phyloP scores from a whole-genome alignment of 352 stramenopile genomes.

The Globisporangium carolinianum region DNA sequence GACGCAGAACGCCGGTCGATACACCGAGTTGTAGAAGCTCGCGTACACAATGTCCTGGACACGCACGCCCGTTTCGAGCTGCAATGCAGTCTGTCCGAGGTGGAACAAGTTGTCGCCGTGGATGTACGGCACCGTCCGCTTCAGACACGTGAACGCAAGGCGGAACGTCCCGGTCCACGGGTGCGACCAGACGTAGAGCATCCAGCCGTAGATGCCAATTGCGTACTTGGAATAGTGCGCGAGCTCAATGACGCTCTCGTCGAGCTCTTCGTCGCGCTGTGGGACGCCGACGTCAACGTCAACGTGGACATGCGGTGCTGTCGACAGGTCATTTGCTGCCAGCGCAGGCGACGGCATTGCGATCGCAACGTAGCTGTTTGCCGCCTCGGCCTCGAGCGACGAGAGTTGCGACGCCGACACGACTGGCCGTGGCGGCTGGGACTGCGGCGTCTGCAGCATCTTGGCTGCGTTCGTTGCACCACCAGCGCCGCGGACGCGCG shows the following conservation, averaged over 20 bases:
- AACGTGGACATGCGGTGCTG: conserved; percentile 14
- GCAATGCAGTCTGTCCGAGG: conserved; percentile 65
- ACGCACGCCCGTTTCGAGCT: conserved; percentile 63
- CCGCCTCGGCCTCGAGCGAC: conserved; percentile 15
- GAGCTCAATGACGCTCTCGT: conserved; percentile 44
- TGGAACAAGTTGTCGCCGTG: conserved; percentile 86
- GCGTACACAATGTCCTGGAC: conserved; percentile 77
- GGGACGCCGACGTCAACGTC: too few species aligned
- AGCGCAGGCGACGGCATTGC: conserved; percentile 27
- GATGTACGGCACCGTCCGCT: conserved; percentile 51
- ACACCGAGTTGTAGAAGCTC: conserved; percentile 76
- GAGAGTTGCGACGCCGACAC: conserved; percentile 16
- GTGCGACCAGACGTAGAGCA: conserved; percentile 88
- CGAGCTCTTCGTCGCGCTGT: conserved; percentile 37
- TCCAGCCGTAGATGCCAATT: conserved; percentile 85
- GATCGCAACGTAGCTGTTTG: conserved; percentile 40
- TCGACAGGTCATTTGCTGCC: neutral
- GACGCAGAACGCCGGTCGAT: conserved; percentile 74
- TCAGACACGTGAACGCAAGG: conserved; percentile 71
- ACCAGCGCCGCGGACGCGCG: conserved; percentile 20
- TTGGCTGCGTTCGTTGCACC: neutral
- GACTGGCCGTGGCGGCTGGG: conserved; percentile 1
- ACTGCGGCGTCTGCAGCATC: neutral
- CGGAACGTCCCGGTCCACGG: conserved; percentile 75
- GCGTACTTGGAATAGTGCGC: conserved; percentile 85